Percentiles rank a stretch among this genome's conserved stretches.
Evolutionary conservation across 768 basidiomycete species (phyloP).

Genomic region (Collybia sordida): DNA sequence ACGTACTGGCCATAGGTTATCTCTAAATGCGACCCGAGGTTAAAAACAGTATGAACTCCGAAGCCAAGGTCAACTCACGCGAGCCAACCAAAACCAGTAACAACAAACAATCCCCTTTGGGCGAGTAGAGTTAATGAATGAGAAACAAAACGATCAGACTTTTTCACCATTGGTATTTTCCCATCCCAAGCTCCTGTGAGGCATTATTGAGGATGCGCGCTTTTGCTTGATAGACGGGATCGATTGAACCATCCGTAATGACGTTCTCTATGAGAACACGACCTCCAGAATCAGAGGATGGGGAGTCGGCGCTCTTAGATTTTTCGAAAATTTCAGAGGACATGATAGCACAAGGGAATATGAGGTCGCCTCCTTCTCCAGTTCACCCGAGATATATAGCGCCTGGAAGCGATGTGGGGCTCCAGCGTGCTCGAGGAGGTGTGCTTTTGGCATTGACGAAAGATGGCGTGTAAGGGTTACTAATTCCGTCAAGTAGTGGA

Average conservation of each 20-base stretch:
- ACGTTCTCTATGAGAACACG: conserved; percentile 10
- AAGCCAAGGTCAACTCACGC: conserved; percentile 46
- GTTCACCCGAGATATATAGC: no score
- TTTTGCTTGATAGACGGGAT: conserved; percentile 61
- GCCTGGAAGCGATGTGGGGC: background rate
- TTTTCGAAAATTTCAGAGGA: conserved; percentile 5
- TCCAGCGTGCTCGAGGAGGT: no score
- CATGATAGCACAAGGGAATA: background rate
- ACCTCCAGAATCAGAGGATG: background rate
- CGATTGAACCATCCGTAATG: conserved; percentile 27
- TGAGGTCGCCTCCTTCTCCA: no score
- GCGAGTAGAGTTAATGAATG: background rate
- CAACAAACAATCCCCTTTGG: conserved; percentile 62
- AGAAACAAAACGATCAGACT: background rate
- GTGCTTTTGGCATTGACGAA: no score
- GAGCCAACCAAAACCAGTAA: conserved; percentile 76
- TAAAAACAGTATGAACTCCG: background rate
- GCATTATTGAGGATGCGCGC: conserved; percentile 57
- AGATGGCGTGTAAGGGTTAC: no score
- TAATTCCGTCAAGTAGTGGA: no score
- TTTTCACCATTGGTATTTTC: conserved; percentile 56
- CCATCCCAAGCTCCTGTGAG: conserved; percentile 69
- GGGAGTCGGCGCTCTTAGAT: background rate
- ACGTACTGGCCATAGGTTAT: conserved; percentile 73
- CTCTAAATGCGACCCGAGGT: conserved; percentile 32